Conservation (phyloP, 176 grass and related monocot genomes). For the Rhynchospora breviuscula region DNA sequence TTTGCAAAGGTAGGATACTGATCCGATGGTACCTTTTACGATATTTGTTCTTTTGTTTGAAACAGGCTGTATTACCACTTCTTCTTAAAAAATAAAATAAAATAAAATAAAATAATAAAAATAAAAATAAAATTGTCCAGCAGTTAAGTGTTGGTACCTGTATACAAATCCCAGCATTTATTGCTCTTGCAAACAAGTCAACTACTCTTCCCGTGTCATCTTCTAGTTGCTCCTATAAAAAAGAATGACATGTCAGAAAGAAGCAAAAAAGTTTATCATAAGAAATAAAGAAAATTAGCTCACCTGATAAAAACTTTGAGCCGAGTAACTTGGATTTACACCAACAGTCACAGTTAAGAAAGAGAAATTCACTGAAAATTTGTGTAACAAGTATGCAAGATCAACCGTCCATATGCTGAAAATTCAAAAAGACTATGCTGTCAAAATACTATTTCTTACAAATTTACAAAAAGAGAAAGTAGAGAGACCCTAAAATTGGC, state of each 20-base stretch:
- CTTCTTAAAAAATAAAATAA: too few species aligned
- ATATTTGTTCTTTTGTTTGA: too few species aligned
- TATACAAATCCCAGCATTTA: conserved; percentile 84
- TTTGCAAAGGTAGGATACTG: too few species aligned
- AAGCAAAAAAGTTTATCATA: conserved; percentile 5
- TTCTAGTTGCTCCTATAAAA: conserved; percentile 78
- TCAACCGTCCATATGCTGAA: conserved; percentile 92
- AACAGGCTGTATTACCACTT: too few species aligned
- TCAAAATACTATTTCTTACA: conserved; percentile 1
- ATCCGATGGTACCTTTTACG: too few species aligned
- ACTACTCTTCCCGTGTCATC: conserved; percentile 78
- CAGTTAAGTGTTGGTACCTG: conserved; percentile 49
- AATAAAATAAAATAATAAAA: background rate
- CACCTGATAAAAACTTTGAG: conserved; percentile 83
- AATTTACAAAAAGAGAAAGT: conserved; percentile 1
- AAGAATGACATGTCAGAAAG: conserved; percentile 9
- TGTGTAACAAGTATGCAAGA: conserved; percentile 74
- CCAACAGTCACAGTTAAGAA: conserved; percentile 91
- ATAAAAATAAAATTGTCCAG: background rate
- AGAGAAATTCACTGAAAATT: conserved; percentile 76
- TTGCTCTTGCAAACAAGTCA: conserved; percentile 69
- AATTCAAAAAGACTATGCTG: background rate
- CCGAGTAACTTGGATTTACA: conserved; percentile 82
- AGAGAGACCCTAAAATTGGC: background rate
- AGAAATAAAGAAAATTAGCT: background rate